Base-by-base conservation (phyloP, 106 monocot species). In the Narthecium ossifragum region DNA sequence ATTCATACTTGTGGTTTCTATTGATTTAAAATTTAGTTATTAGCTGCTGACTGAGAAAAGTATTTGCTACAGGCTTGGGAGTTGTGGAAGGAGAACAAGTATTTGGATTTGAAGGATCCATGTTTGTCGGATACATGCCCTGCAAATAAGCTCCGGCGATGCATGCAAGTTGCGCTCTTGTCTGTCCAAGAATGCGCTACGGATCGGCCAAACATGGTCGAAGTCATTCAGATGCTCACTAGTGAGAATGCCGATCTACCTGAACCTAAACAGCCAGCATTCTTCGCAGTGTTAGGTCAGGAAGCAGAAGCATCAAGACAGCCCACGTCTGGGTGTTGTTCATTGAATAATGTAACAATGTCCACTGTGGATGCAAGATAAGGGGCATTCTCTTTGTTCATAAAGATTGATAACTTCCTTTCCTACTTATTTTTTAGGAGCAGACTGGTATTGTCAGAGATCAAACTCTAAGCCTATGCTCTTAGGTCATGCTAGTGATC, bases 1-100 rank as follows among this genome's bases (percentile, higher is more conserved):
- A 24, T 22, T 22, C 45, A 46, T 10, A 10, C 45, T 8, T 46
- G 3, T 46, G 17, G 45, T 46, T 3, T 3, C 45, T 10, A 20
- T 6, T n/a, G 7, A 36, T 36, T 36, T 36, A 36, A 36, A 10
- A 10, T 47, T 1, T 20, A 10, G n/a, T 17, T 49, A 0, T 1
- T 8, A 2, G 8, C 0, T 8, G 2, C 2, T 22, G 0, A 6
- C 0, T 49, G 8, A 20, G 9, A 20, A 4, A 6, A 49, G 9
- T 22, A 3, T 49, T 49, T 49, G n/a, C n/a, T n/a, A n/a, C 49
- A 49, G 49, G 49, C 49, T 8, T 49, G 49, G 49, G 49, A 49
- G 22, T 1, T 24, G 49, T 49, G 49, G 49, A 49, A 9, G 8
- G 23, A 49, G 21, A 22, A 23, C 20, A 49, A 23, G 1, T 49